Percentiles rank a stretch among this genome's conserved stretches.
phyloP scores from a whole-genome alignment of 2,329 filamentous ascomycete species.

The Anthostomella pinea region DNA sequence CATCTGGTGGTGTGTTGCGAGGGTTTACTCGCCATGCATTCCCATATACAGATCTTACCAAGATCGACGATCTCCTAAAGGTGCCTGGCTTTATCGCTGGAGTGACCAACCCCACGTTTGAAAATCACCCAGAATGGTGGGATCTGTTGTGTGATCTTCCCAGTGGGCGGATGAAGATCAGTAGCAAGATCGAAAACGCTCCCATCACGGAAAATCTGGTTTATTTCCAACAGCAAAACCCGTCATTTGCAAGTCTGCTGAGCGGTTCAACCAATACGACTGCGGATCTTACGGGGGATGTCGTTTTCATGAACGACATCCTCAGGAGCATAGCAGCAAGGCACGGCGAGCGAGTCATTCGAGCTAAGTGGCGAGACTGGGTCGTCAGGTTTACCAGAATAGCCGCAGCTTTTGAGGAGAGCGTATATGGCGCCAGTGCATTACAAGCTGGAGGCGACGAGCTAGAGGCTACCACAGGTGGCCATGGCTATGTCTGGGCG shows the following conservation, averaged over 20 bases:
- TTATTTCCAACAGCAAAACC: conserved; percentile 83
- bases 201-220: conserved; percentile 78
- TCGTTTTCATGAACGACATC: conserved; percentile 84
- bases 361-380: conserved; percentile 92
- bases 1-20: conserved; percentile 84
- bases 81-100: conserved; percentile 97
- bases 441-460: conserved; percentile 82
- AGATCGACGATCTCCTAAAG: conserved; percentile 93
- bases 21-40: conserved; percentile 97
- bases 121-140: conserved; percentile 96
- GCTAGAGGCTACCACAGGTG: conserved; percentile 57
- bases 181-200: conserved; percentile 77
- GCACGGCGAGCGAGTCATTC: conserved; percentile 84
- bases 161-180: conserved; percentile 91
- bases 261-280: conserved; percentile 32
- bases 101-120: conserved; percentile 95
- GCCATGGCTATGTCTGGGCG: conserved; percentile 94
- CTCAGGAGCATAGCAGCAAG: conserved; percentile 78
- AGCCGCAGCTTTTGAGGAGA: conserved; percentile 90
- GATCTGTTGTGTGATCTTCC: conserved; percentile 92
- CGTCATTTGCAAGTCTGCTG: conserved; percentile 50
- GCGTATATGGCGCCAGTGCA: conserved; percentile 88
- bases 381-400: conserved; percentile 92
- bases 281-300: conserved; percentile 77
- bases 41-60: conserved; percentile 95